A percentile compares a stretch with the other conserved stretches of the same genome.
phyloP scores from a whole-genome alignment of 2,329 filamentous ascomycete species.

The Fusarium concolor region DNA sequence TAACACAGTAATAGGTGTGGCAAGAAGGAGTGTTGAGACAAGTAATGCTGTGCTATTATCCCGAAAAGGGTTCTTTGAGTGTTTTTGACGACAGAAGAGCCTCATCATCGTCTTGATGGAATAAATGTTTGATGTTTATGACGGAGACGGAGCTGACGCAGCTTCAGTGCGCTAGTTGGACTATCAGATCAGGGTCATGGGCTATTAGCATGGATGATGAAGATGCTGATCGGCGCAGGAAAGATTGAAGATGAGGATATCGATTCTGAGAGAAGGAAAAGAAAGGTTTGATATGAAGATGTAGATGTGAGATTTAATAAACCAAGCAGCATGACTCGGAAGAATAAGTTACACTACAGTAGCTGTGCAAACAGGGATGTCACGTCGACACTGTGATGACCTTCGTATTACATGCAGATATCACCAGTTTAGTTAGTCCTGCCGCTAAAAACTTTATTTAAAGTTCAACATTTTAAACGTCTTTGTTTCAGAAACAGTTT shows the following conservation, averaged over 20 bases:
- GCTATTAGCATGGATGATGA: neutral
- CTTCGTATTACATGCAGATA: constrained; percentile 6
- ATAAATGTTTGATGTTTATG: neutral
- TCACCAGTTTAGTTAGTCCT: neutral
- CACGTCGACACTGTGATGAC: constrained; percentile 2
- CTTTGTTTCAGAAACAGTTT: constrained; percentile 7
- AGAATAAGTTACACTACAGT: neutral
- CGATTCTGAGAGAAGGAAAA: neutral
- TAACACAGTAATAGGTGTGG: constrained; percentile 22
- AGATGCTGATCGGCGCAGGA: neutral
- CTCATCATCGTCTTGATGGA: constrained; percentile 13
- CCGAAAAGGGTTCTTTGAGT: constrained; percentile 5
- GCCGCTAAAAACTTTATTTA: neutral
- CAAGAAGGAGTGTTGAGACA: constrained; percentile 29
- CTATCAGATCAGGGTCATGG: neutral
- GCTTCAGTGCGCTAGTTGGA: constrained; percentile 1
- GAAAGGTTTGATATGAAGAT: neutral
- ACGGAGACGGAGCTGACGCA: constrained; percentile 2
- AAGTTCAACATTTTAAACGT: neutral
- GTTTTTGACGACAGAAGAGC: constrained; percentile 6
- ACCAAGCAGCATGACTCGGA: too few relatives aligned
- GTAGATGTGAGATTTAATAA: neutral
- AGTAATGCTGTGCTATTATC: constrained; percentile 11
- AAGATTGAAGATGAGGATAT: neutral
- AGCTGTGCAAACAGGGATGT: neutral